Evolutionary conservation across 192 early-diverging fungal species (phyloP).

Genomic region (Funneliformis mosseae): DNA sequence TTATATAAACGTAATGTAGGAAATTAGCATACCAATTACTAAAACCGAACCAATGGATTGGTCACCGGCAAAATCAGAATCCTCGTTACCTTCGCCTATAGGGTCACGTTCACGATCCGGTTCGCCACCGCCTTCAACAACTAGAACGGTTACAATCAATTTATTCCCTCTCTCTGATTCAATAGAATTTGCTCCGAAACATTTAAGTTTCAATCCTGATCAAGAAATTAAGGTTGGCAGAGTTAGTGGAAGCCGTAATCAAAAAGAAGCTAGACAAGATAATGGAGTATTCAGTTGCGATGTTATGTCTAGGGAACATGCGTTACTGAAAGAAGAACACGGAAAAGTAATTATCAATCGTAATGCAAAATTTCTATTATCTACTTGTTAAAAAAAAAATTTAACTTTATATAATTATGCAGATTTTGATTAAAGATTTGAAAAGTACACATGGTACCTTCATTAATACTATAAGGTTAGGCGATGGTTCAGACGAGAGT

Average conservation of each 20-base stretch:
- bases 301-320: slow-evolving; percentile 34
- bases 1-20: background rate
- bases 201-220: slow-evolving; percentile 9
- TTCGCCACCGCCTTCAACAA: background rate
- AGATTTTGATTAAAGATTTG: slow-evolving; percentile 33
- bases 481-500: slow-evolving; percentile 2
- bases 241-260: slow-evolving; percentile 32
- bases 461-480: slow-evolving; percentile 17
- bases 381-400: background rate
- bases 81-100: background rate
- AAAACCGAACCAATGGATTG: background rate
- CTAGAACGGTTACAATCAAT: background rate
- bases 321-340: slow-evolving; percentile 5
- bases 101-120: slow-evolving; percentile 1
- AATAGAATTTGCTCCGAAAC: slow-evolving; percentile 4
- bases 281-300: slow-evolving; percentile 33
- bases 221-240: slow-evolving; percentile 27
- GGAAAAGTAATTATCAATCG: slow-evolving; percentile 22
- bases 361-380: background rate
- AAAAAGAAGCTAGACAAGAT: slow-evolving; percentile 28
- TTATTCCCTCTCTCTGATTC: slow-evolving; percentile 21
- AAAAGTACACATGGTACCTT: slow-evolving; percentile 36
- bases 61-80: background rate
- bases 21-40: background rate
- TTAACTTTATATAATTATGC: background rate